These are phyloP conservation scores for Dactylonectria macrodidyma DNA, from an alignment of 2,329 filamentous ascomycete genomes.

Conservation along the genomic window DNA sequence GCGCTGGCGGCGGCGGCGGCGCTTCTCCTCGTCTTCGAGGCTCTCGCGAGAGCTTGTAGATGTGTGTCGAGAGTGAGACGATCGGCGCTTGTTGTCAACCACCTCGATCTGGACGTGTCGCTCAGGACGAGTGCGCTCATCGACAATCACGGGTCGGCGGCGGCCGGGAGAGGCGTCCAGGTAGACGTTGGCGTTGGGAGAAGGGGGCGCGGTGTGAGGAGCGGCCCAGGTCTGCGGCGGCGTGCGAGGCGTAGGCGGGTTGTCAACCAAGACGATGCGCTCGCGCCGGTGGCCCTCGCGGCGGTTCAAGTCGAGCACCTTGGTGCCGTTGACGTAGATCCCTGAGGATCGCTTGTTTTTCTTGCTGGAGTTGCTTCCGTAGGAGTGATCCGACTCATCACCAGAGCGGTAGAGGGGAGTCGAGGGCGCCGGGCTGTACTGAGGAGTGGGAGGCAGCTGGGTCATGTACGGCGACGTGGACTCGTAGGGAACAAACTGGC, in stretches of 20 bases:
- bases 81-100: constrained; percentile 49
- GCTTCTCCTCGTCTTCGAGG: constrained; percentile 49
- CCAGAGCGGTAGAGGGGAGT: constrained; percentile 55
- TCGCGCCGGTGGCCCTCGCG: constrained; percentile 55
- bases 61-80: constrained; percentile 54
- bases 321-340: constrained; percentile 57
- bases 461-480: constrained; percentile 49
- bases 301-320: constrained; percentile 53
- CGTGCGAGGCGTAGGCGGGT: constrained; percentile 61
- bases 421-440: constrained; percentile 50
- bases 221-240: constrained; percentile 60
- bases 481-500: constrained; percentile 53
- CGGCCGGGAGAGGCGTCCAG: constrained; percentile 44
- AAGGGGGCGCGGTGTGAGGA: constrained; percentile 59
- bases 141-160: constrained; percentile 56
- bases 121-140: constrained; percentile 52
- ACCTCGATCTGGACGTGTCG: constrained; percentile 56
- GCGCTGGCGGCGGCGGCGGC: constrained; percentile 39
- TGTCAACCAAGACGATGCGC: constrained; percentile 61
- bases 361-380: constrained; percentile 50
- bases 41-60: constrained; percentile 55
- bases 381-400: constrained; percentile 56
- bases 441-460: constrained; percentile 59
- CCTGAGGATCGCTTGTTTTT: constrained; percentile 53
- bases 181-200: constrained; percentile 51